Evolutionary conservation across 225 moss, liverwort and hornwort genomes (phyloP).

Genomic region (Climacium dendroides): DNA sequence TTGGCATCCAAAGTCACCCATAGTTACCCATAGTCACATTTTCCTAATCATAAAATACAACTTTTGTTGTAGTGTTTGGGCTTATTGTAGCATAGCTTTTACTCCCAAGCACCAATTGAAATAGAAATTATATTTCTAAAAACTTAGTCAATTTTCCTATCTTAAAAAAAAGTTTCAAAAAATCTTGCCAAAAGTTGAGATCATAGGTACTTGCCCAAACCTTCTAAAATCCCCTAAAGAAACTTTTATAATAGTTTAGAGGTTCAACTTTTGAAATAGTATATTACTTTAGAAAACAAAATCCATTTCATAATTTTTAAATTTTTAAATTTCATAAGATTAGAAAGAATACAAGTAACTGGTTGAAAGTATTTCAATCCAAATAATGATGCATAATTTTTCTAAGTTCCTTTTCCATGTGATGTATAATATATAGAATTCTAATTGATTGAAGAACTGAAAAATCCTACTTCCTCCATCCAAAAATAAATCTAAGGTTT

Average conservation of each 20-base stretch:
- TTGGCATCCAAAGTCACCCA: too few relatives aligned
- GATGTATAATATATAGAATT: too few relatives aligned
- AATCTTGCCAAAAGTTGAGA: neutral
- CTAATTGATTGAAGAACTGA: accelerated
- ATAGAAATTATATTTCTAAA: neutral
- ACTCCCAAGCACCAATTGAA: neutral
- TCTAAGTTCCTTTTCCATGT: neutral
- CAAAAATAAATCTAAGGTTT: too few relatives aligned
- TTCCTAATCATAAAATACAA: too few relatives aligned
- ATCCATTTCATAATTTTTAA: neutral
- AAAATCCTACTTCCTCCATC: too few relatives aligned
- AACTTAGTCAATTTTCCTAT: neutral
- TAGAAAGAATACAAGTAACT: neutral
- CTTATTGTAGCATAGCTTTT: neutral
- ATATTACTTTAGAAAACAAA: neutral
- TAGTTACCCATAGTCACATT: too few relatives aligned
- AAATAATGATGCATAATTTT: neutral
- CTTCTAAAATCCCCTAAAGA: accelerated
- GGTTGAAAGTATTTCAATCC: neutral
- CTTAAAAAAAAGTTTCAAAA: too few relatives aligned
- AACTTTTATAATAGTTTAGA: accelerated
- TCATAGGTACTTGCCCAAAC: accelerated
- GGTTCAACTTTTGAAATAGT: neutral
- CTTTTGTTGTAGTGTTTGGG: too few relatives aligned
- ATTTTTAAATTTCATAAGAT: neutral